Percentiles rank a stretch among this genome's conserved stretches.
phyloP scores from a whole-genome alignment of 257 asterid species.

The Linaria vulgaris region DNA sequence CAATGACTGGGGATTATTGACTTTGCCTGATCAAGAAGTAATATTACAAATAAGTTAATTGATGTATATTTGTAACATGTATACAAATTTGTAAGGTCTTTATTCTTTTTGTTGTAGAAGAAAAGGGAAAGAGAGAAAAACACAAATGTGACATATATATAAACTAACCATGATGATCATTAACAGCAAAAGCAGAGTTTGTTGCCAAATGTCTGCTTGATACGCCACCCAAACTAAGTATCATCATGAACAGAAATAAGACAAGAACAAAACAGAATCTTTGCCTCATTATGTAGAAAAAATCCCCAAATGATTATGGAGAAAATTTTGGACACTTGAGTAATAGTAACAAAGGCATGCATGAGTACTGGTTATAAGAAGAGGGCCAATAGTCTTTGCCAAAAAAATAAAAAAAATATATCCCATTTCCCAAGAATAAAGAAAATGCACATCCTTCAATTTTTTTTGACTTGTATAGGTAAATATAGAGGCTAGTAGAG shows the following conservation, averaged over 20 bases:
- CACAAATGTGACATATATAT: neutral
- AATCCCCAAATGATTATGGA: conserved; percentile 28
- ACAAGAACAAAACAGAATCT: conserved; percentile 32
- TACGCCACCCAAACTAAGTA: conserved; percentile 37
- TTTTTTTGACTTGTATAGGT: conserved; percentile 4
- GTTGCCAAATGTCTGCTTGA: conserved; percentile 40
- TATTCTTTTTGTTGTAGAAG: neutral
- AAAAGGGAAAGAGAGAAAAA: neutral
- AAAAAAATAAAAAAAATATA: neutral
- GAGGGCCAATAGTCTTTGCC: conserved; percentile 16
- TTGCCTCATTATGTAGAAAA: conserved; percentile 35
- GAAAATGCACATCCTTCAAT: neutral
- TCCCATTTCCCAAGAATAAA: conserved; percentile 33
- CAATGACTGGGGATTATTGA: conserved; percentile 19
- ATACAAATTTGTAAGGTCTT: too few species aligned
- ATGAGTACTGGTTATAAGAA: conserved; percentile 32
- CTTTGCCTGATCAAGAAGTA: conserved; percentile 21
- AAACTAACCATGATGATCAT: conserved; percentile 26
- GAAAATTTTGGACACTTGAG: conserved; percentile 20
- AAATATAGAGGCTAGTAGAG: conserved; percentile 26
- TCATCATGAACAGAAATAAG: conserved; percentile 30
- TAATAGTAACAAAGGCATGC: conserved; percentile 22
- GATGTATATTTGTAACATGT: too few species aligned
- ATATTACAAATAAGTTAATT: too few species aligned
- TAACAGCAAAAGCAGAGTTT: conserved; percentile 25